Percentiles rank a stretch among this genome's conserved stretches.
Conservation (phyloP, 2,329 filamentous ascomycete species). For the Purpureocillium lavendulum region DNA sequence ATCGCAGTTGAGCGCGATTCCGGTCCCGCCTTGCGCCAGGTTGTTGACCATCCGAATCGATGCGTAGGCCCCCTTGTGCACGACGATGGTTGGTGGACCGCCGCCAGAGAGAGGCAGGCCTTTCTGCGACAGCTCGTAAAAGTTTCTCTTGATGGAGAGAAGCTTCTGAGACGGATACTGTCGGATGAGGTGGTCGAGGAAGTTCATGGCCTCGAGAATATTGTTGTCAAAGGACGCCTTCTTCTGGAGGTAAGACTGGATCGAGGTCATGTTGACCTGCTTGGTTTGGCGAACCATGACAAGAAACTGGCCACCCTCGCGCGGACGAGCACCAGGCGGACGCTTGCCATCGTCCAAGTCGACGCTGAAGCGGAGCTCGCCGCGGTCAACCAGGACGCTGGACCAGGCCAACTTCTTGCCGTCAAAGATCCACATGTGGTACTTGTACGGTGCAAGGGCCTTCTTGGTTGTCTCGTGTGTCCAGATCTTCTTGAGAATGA, state of each 20-base stretch:
- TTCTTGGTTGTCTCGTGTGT: slow-evolving; percentile 50
- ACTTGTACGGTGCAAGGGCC: slow-evolving; percentile 38
- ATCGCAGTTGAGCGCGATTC: slow-evolving; percentile 78
- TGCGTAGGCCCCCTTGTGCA: slow-evolving; percentile 83
- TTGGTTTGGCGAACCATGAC: slow-evolving; percentile 58
- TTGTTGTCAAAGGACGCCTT: slow-evolving; percentile 52
- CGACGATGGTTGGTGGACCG: slow-evolving; percentile 52
- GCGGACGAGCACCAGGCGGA: slow-evolving; percentile 21
- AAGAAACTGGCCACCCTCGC: slow-evolving; percentile 41
- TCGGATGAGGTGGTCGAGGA: slow-evolving; percentile 82
- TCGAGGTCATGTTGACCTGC: slow-evolving; percentile 56
- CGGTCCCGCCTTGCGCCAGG: slow-evolving; percentile 39
- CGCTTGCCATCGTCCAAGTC: slow-evolving; percentile 64
- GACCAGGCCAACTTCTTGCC: slow-evolving; percentile 80
- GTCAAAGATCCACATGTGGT: slow-evolving; percentile 62
- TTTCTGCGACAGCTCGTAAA: slow-evolving; percentile 54
- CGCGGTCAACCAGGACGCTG: slow-evolving; percentile 29
- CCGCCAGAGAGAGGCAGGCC: slow-evolving; percentile 45
- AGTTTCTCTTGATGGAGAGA: slow-evolving; percentile 70
- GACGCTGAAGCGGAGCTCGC: slow-evolving; percentile 49
- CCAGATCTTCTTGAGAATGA: slow-evolving; percentile 72
- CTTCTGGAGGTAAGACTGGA: slow-evolving; percentile 58
- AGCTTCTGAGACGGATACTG: slow-evolving; percentile 64
- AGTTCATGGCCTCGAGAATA: slow-evolving; percentile 77
- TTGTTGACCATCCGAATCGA: slow-evolving; percentile 68